phyloP scores from a whole-genome alignment of 2,329 filamentous ascomycete species.

The Phialophora chinensis region DNA sequence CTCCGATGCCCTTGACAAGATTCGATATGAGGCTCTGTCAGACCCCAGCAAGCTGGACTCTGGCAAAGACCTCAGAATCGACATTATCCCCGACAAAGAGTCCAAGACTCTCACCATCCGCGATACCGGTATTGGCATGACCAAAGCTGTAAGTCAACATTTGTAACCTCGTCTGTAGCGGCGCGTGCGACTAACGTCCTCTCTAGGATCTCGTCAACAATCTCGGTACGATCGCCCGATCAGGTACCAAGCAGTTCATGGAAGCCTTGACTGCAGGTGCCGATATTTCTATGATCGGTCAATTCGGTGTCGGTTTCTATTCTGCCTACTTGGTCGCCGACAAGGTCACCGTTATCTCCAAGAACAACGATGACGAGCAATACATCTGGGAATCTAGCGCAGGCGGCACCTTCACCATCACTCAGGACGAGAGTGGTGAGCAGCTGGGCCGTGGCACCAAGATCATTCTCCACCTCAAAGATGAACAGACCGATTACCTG shows the following conservation, averaged over 20 bases:
- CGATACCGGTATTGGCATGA: slow-evolving; percentile 99
- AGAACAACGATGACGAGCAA: slow-evolving; percentile 99
- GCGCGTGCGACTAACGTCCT: slow-evolving; percentile 47
- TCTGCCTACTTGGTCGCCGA: slow-evolving; percentile 99
- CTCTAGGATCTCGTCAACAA: slow-evolving; percentile 96
- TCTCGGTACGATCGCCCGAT: slow-evolving; percentile 98
- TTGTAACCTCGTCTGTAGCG: neutral
- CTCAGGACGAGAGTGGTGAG: slow-evolving; percentile 87
- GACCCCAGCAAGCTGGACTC: slow-evolving; percentile 97
- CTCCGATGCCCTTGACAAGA: slow-evolving; percentile 99
- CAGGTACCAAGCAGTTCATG: slow-evolving; percentile 99
- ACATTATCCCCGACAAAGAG: slow-evolving; percentile 98
- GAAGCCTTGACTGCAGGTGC: slow-evolving; percentile 97
- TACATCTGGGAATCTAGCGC: slow-evolving; percentile 99
- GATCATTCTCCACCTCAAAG: slow-evolving; percentile 99
- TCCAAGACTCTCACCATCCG: slow-evolving; percentile 96
- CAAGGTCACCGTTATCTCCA: slow-evolving; percentile 92
- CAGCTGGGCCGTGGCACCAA: slow-evolving; percentile 92
- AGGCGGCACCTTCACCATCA: slow-evolving; percentile 95
- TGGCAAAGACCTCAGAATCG: slow-evolving; percentile 97
- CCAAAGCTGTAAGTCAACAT: slow-evolving; percentile 86
- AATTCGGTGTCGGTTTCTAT: slow-evolving; percentile 99
- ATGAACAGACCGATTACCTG: slow-evolving; percentile 97
- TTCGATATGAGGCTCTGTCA: slow-evolving; percentile 96
- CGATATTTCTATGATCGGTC: slow-evolving; percentile 99